phyloP scores from a whole-genome alignment of 1,284 basidiomycete genomes.

The Melampsora americana region DNA sequence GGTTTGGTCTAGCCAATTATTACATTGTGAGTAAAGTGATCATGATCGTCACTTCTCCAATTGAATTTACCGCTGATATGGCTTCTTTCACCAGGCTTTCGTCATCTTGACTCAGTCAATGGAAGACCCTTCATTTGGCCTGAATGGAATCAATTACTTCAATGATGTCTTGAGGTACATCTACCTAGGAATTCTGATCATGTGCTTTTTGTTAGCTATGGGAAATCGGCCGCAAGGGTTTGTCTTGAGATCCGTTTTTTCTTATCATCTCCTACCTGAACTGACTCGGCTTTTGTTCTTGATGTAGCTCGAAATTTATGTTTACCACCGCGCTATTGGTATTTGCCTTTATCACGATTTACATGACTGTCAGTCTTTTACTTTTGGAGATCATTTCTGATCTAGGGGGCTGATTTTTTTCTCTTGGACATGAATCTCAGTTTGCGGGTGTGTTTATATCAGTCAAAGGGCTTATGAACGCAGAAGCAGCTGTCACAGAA shows the following conservation, averaged over 20 bases:
- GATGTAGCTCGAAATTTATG: slow-evolving; percentile 64
- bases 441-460: slow-evolving; percentile 22
- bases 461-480: slow-evolving; percentile 11
- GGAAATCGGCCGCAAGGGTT: slow-evolving; percentile 87
- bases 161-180: slow-evolving; percentile 79
- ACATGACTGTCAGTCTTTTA: slow-evolving; percentile 71
- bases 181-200: slow-evolving; percentile 78
- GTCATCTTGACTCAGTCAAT: slow-evolving; percentile 68
- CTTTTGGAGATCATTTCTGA: background rate
- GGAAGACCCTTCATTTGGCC: slow-evolving; percentile 65
- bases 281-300: background rate
- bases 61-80: background rate
- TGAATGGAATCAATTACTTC: slow-evolving; percentile 58
- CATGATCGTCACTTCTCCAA: background rate
- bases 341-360: slow-evolving; percentile 80
- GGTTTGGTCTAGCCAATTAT: slow-evolving; percentile 15
- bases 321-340: slow-evolving; percentile 78
- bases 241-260: slow-evolving; percentile 44
- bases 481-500: slow-evolving; percentile 9
- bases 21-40: slow-evolving; percentile 17
- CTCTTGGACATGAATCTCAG: background rate
- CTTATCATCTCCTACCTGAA: too few relatives aligned
- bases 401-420: background rate
- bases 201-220: slow-evolving; percentile 84
- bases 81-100: slow-evolving; percentile 48